Conservation (phyloP, 2,329 filamentous ascomycete genomes). For the Curvularia lunata region DNA sequence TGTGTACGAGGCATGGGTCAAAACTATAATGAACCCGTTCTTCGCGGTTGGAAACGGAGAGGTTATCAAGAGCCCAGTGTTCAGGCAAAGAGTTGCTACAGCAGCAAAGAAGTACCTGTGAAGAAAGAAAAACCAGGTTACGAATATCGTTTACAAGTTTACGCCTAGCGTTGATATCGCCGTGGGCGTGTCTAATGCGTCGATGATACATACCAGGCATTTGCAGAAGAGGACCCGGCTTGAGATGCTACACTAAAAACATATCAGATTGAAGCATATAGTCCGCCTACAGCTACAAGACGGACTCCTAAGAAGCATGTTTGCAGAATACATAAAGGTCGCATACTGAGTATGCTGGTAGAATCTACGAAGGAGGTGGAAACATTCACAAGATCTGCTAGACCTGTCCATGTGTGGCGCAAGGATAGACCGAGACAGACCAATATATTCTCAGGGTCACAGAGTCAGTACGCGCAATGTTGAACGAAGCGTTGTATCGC, state of each 20-base stretch:
- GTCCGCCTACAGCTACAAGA: neutral
- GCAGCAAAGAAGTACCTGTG: constrained; percentile 92
- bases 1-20: constrained; percentile 95
- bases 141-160: neutral
- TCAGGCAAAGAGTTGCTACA: constrained; percentile 78
- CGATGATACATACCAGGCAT: neutral
- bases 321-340: neutral
- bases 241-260: neutral
- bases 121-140: neutral
- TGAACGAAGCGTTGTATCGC: neutral
- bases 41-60: constrained; percentile 84
- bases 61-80: constrained; percentile 85
- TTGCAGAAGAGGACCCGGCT: neutral
- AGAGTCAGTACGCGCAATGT: neutral
- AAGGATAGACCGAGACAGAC: neutral
- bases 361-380: neutral
- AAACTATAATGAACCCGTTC: constrained; percentile 97
- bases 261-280: neutral
- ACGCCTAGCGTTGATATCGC: neutral
- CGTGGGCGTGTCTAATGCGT: neutral
- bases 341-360: neutral
- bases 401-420: neutral
- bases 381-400: neutral
- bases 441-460: neutral
- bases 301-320: neutral